phyloP scores from a whole-genome alignment of 164 flowering plant species.

The Cinnamomum micranthum region DNA sequence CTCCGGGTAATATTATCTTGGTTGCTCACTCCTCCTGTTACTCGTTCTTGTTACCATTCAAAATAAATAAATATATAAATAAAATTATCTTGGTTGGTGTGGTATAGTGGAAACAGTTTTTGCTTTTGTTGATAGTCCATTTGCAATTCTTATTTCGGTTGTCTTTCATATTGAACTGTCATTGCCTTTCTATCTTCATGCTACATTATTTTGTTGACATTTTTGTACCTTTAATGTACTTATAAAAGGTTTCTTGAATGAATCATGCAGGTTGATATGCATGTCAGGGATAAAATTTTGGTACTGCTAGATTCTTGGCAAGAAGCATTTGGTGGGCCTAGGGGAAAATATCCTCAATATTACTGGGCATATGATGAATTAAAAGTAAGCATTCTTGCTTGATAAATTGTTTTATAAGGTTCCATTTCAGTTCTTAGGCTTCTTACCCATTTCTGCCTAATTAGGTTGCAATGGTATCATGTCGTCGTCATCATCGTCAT shows the following conservation, averaged over 20 bases:
- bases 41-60: too few species aligned
- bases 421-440: neutral
- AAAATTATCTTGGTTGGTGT: neutral
- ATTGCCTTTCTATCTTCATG: neutral
- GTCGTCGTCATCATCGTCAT: neutral
- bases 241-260: constrained; percentile 7
- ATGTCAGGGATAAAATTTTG: constrained; percentile 80
- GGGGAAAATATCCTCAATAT: constrained; percentile 88
- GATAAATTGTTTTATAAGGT: constrained; percentile 1
- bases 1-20: neutral
- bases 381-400: constrained; percentile 41
- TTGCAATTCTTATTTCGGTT: neutral
- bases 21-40: neutral
- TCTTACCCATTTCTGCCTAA: neutral
- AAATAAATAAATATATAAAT: too few species aligned
- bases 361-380: constrained; percentile 87
- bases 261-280: constrained; percentile 68
- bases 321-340: constrained; percentile 95
- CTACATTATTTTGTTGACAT: neutral
- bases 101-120: neutral
- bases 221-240: neutral
- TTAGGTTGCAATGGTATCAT: neutral
- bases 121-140: neutral
- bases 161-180: neutral
- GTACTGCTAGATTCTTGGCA: constrained; percentile 87